Evolutionary conservation across 306 rosid genomes (phyloP).

Genomic region (Malus sieversii): DNA sequence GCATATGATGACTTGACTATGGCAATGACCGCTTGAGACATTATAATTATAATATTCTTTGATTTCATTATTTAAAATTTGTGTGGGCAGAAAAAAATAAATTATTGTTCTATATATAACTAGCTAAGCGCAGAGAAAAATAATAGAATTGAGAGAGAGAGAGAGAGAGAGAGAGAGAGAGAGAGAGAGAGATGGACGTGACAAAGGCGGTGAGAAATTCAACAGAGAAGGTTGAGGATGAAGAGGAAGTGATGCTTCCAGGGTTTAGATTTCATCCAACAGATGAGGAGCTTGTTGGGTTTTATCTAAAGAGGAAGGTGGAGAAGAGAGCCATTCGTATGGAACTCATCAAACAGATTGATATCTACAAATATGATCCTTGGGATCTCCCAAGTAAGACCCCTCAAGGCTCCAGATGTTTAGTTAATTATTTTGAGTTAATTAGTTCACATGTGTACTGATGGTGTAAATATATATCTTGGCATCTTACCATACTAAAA

Average conservation of each 20-base stretch:
- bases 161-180: not conserved
- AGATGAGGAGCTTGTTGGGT: slow-evolving; percentile 88
- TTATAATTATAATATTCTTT: not conserved
- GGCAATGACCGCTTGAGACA: not conserved
- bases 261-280: slow-evolving; percentile 95
- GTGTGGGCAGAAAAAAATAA: not conserved
- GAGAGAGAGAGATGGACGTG: slow-evolving; percentile 31
- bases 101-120: not conserved
- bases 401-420: not conserved
- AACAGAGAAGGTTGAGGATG: slow-evolving; percentile 24
- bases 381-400: slow-evolving; percentile 94
- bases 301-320: slow-evolving; percentile 63
- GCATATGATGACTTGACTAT: slow-evolving; percentile 30
- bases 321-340: slow-evolving; percentile 56
- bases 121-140: not conserved
- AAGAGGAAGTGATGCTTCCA: slow-evolving; percentile 52
- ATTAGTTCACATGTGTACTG: not conserved
- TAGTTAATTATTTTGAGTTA: not conserved
- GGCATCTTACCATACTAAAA: not conserved
- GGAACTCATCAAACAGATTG: slow-evolving; percentile 77
- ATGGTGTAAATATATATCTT: too few relatives aligned
- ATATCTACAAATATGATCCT: slow-evolving; percentile 87
- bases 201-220: not conserved
- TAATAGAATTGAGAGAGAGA: not conserved
- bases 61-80: not conserved